Evolutionary conservation across 345 rosid genomes (phyloP), one percentile per base, ranked within the genome.

Genomic region (Arabidopsis arenosa): DNA sequence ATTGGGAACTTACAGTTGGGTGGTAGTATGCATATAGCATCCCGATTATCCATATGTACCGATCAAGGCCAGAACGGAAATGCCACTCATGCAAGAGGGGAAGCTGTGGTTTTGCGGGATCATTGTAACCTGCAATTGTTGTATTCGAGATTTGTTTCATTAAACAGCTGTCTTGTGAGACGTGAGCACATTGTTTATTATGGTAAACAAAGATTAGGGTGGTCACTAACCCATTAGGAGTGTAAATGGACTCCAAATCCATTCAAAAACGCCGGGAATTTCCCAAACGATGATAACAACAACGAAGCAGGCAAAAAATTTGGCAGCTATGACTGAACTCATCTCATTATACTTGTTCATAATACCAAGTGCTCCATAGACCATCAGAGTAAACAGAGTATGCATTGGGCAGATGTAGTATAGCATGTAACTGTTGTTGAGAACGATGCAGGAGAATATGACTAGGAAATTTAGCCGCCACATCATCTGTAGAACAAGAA

Each of bases 351-450:
- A 87, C 78, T 92, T 89, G 92, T 87, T 89, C 82, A 90, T 68
- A 63, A 92, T 92, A 80, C 94, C 96, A 69, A 95, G 97, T 2
- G 98, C 93, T 58, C 90, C 97, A 45, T 95, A 95, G 72, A 95
- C 99, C 99, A 95, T 90, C 30, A 95, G 96, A 82, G 99, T 95
- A 84, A 95, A 95, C 73, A 95, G 86, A 63, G 99, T 95, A 80
- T 95, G 99, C 99, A 95, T 95, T 30, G 99, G 99, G 80, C 99
- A 95, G 60, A 95, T 95, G 81, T 95, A 95, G 79, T 95, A 95
- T 40, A 95, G 87, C 89, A 81, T 86, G 79, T 95, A 95, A 83
- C 89, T 90, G 79, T 95, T 95, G 83, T 89, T 84, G 78, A 92
- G 97, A 55, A 95, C 81, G 18, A 92, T 60, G 71, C 99, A 92